phyloP scores from a whole-genome alignment of 2,329 filamentous ascomycete genomes.

The Chaetomiaceae sp. region DNA sequence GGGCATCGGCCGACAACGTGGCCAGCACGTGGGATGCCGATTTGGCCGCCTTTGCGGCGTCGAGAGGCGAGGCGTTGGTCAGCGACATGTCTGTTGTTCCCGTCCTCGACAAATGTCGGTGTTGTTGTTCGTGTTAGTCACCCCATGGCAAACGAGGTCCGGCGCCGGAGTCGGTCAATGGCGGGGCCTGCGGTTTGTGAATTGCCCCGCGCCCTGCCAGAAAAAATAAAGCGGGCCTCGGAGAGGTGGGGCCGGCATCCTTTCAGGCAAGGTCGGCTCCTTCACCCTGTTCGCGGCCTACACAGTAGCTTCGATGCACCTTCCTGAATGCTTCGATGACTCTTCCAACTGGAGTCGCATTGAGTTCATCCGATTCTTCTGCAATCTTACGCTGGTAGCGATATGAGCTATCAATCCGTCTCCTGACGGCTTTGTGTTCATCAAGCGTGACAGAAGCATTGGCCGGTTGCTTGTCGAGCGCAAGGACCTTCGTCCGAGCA shows the following conservation, averaged over 20 bases:
- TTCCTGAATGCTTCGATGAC: neutral
- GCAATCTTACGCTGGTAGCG: too few species aligned
- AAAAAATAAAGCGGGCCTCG: slow-evolving; percentile 16
- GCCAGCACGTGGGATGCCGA: slow-evolving; percentile 78
- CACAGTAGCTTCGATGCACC: too few species aligned
- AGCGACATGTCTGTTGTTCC: slow-evolving; percentile 64
- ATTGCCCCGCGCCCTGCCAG: neutral
- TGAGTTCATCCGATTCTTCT: too few species aligned
- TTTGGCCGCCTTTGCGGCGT: slow-evolving; percentile 75
- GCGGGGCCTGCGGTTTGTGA: neutral
- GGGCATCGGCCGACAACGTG: slow-evolving; percentile 67
- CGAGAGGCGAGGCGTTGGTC: slow-evolving; percentile 74
- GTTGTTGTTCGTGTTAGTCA: slow-evolving; percentile 14
- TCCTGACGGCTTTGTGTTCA: too few species aligned
- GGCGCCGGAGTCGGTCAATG: slow-evolving; percentile 7
- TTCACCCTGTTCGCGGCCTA: too few species aligned
- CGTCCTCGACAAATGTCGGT: neutral
- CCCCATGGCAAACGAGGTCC: slow-evolving; percentile 2
- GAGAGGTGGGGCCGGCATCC: slow-evolving; percentile 9
- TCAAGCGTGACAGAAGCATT: too few species aligned
- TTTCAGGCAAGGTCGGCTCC: too few species aligned
- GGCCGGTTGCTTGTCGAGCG: too few species aligned
- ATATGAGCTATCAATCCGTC: too few species aligned
- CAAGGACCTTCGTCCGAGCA: neutral
- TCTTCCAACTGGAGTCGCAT: too few species aligned